Percentiles rank a stretch among this genome's conserved stretches.
Conservation (phyloP, 2,329 filamentous ascomycete genomes). For the Xylaria sp. region DNA sequence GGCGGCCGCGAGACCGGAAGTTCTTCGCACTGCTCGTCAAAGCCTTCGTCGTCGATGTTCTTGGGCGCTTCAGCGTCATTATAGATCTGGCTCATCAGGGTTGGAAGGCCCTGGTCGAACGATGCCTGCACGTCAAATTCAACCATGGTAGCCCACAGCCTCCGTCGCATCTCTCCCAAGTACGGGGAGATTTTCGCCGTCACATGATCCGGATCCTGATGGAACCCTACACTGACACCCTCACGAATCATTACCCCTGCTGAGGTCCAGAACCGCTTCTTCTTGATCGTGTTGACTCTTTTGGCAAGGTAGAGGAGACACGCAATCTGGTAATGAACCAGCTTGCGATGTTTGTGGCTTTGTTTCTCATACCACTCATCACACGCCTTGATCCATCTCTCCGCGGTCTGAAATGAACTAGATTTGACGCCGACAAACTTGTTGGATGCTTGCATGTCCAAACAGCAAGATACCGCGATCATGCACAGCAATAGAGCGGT, state of each 20-base stretch:
- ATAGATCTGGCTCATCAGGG: conserved; percentile 58
- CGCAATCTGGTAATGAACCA: conserved; percentile 63
- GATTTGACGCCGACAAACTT: conserved; percentile 63
- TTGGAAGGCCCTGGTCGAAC: conserved; percentile 63
- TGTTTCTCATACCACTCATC: conserved; percentile 58
- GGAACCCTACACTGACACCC: conserved; percentile 60
- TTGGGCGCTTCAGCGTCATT: conserved; percentile 58
- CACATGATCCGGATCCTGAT: conserved; percentile 61
- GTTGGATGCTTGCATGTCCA: conserved; percentile 54
- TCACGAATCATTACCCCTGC: conserved; percentile 60
- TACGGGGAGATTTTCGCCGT: conserved; percentile 58
- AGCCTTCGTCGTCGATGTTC: conserved; percentile 62
- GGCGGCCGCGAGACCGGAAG: conserved; percentile 55
- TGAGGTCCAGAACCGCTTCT: conserved; percentile 65
- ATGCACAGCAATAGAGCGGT: conserved; percentile 63
- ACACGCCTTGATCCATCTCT: conserved; percentile 59
- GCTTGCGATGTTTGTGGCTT: conserved; percentile 62
- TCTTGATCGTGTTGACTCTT: conserved; percentile 64
- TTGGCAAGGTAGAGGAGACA: conserved; percentile 64
- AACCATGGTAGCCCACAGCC: conserved; percentile 64
- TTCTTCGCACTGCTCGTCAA: conserved; percentile 54
- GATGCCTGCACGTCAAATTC: conserved; percentile 66
- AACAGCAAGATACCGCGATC: conserved; percentile 61
- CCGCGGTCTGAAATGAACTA: conserved; percentile 56
- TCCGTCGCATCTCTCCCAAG: conserved; percentile 63